Conservation (phyloP, 169 alveolate species). For the Eimeria sp. region DNA sequence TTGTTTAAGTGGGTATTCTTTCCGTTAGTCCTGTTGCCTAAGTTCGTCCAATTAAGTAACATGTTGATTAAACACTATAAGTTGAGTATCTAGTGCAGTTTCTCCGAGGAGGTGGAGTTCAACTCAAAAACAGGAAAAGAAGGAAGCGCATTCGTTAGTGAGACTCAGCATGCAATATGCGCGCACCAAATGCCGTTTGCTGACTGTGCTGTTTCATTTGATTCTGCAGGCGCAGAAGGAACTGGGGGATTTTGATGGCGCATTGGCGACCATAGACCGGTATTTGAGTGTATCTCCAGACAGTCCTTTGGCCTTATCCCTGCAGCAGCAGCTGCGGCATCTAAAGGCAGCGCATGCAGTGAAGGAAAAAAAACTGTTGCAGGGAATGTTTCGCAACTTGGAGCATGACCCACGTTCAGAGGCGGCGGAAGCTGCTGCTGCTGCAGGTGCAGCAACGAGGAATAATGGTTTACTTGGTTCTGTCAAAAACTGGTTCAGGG, state of each 20-base stretch:
- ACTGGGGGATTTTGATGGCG: slow-evolving; percentile 61
- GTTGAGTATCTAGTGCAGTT: too few species aligned
- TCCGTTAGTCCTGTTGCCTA: too few species aligned
- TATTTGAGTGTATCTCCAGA: slow-evolving; percentile 44
- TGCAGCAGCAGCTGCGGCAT: slow-evolving; percentile 65
- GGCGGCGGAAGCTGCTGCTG: slow-evolving; percentile 25
- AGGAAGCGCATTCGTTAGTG: too few species aligned
- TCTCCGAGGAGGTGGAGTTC: background rate
- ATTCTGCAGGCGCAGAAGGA: slow-evolving; percentile 71
- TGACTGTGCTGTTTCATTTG: background rate
- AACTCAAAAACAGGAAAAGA: background rate
- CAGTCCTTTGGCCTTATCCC: slow-evolving; percentile 75
- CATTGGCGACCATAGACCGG: slow-evolving; percentile 69
- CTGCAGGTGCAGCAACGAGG: background rate
- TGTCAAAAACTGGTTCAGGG: slow-evolving; percentile 6
- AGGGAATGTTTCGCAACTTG: slow-evolving; percentile 52
- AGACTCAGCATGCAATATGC: background rate
- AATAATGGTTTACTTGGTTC: background rate
- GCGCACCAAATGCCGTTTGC: background rate
- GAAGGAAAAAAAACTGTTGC: slow-evolving; percentile 60
- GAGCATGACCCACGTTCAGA: slow-evolving; percentile 75
- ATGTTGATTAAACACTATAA: background rate
- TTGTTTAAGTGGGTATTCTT: background rate
- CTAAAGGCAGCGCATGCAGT: slow-evolving; percentile 44
- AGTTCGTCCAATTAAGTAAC: too few species aligned